Evolutionary conservation across 2,329 filamentous ascomycete species (phyloP).

Genomic region (Botrytis cinerea): DNA sequence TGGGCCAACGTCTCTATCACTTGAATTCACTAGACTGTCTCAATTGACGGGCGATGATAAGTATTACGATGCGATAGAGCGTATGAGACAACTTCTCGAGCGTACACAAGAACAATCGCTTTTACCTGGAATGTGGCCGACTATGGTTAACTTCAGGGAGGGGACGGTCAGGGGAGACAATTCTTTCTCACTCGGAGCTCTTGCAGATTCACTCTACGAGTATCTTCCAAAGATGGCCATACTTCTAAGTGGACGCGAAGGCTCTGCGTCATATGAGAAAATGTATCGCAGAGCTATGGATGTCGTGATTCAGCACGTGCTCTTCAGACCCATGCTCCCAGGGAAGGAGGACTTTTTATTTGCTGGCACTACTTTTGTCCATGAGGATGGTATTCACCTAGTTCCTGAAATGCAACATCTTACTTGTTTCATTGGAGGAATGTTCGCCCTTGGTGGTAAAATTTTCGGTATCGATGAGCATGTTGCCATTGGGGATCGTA

Average conservation of each 20-base stretch:
- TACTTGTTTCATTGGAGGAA: conserved; percentile 68
- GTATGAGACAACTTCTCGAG: conserved; percentile 57
- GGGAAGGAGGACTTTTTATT: conserved; percentile 49
- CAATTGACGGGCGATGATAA: conserved; percentile 60
- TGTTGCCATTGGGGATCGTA: conserved; percentile 54
- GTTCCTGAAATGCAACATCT: conserved; percentile 56
- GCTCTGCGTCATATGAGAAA: conserved; percentile 39
- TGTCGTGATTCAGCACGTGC: conserved; percentile 46
- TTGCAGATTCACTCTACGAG: conserved; percentile 59
- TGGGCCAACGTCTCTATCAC: conserved; percentile 51
- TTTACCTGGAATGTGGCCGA: conserved; percentile 63
- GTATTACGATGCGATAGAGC: conserved; percentile 61
- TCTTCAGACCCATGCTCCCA: conserved; percentile 49
- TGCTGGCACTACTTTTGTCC: conserved; percentile 47
- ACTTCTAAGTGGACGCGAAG: conserved; percentile 21
- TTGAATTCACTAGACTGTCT: conserved; percentile 63
- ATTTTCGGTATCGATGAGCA: conserved; percentile 56
- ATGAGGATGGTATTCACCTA: conserved; percentile 17
- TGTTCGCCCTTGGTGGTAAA: conserved; percentile 65
- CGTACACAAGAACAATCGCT: conserved; percentile 52
- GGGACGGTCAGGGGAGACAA: conserved; percentile 58
- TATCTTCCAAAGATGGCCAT: conserved; percentile 61
- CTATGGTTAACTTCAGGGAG: conserved; percentile 51
- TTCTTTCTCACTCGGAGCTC: conserved; percentile 55
- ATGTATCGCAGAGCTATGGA: conserved; percentile 48